Percentiles rank a stretch among this genome's conserved stretches.
Conservation (phyloP, 352 stramenopile genomes). For the Phytophthora cactorum region DNA sequence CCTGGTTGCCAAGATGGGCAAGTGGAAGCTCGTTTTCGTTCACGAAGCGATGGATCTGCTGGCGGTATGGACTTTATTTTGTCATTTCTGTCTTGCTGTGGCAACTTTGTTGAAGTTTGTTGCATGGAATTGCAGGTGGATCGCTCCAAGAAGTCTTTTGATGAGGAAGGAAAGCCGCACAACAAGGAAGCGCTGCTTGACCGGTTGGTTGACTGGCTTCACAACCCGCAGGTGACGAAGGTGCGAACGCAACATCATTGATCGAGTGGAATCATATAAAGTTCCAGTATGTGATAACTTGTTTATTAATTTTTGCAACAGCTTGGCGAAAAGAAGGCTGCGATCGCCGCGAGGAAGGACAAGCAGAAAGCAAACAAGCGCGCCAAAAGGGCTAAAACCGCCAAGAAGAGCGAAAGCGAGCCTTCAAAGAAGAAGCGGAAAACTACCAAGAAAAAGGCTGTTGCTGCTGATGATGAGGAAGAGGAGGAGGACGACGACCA, state of each 20-base stretch:
- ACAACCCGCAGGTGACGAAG: conserved; percentile 62
- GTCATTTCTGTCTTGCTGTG: conserved; percentile 1
- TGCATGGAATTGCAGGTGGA: conserved; percentile 56
- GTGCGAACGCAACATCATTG: conserved; percentile 29
- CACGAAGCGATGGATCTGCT: conserved; percentile 83
- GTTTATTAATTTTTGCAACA: conserved; percentile 13
- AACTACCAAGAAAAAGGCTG: conserved; percentile 43
- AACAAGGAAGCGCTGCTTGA: conserved; percentile 74
- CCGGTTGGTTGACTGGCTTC: conserved; percentile 80
- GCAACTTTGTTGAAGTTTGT: conserved; percentile 2
- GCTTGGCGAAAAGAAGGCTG: conserved; percentile 43
- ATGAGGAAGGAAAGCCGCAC: conserved; percentile 56
- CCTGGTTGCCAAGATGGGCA: conserved; percentile 65
- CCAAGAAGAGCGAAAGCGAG: conserved; percentile 21
- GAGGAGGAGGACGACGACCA: conserved; percentile 48
- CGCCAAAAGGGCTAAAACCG: conserved; percentile 43
- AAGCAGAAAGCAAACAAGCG: conserved; percentile 53
- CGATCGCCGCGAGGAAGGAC: conserved; percentile 34
- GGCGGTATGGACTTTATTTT: conserved; percentile 42
- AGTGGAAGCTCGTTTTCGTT: conserved; percentile 76
- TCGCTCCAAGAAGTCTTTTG: conserved; percentile 87
- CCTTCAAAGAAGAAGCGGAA: conserved; percentile 54
- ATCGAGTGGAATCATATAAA: not conserved
- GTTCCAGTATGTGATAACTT: conserved; percentile 8
- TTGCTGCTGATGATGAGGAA: conserved; percentile 41